Conservation (phyloP, 148 eudicot species). For the Rheum nobile region DNA sequence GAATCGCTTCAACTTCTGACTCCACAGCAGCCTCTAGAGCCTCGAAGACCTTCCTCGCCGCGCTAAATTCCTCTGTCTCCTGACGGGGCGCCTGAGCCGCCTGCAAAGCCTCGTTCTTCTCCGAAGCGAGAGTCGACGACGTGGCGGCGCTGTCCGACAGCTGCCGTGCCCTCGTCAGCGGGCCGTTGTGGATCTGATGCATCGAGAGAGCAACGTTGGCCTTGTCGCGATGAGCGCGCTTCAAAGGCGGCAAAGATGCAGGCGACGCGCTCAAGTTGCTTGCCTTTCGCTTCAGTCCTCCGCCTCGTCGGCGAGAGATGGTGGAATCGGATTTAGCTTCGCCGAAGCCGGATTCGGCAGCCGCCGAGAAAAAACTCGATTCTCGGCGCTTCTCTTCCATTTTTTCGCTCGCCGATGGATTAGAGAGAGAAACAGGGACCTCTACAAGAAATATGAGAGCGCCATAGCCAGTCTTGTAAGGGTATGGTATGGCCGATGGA, state of each 20-base stretch:
- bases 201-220: constrained; percentile 29
- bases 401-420: neutral
- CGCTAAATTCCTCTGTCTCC: constrained; percentile 23
- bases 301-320: constrained; percentile 55
- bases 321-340: constrained; percentile 21
- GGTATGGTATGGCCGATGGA: neutral
- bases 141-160: constrained; percentile 43
- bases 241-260: constrained; percentile 38
- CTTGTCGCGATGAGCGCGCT: constrained; percentile 71
- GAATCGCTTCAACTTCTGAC: constrained; percentile 39
- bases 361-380: constrained; percentile 24
- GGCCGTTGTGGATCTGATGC: constrained; percentile 73
- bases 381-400: constrained; percentile 74
- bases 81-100: constrained; percentile 13
- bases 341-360: constrained; percentile 18
- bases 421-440: neutral
- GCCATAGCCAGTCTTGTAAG: neutral
- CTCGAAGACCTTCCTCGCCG: constrained; percentile 31
- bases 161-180: constrained; percentile 70
- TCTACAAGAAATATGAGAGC: neutral
- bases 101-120: constrained; percentile 22
- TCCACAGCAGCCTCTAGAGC: constrained; percentile 54
- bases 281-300: constrained; percentile 59
- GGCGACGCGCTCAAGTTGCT: constrained; percentile 16
- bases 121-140: constrained; percentile 15